These are phyloP conservation scores for Fusarium zealandicum DNA, from an alignment of 2,329 filamentous ascomycete species.

Conservation along the genomic window DNA sequence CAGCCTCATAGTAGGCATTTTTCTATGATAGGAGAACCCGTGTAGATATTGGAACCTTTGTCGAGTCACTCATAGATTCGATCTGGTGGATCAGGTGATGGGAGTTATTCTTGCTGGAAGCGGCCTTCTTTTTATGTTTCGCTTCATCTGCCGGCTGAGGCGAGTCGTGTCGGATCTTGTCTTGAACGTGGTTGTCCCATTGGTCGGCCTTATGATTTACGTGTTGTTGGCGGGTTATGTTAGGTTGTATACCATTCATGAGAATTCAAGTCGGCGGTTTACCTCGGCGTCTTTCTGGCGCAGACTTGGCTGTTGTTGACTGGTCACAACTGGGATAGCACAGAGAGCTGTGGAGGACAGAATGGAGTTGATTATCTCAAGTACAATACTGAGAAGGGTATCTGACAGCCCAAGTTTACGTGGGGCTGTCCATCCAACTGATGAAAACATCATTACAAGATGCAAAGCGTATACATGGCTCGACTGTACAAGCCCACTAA, in stretches of 20 bases:
- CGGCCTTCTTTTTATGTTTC: neutral
- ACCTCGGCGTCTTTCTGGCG: neutral
- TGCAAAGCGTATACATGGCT: constrained; percentile 1
- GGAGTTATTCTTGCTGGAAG: constrained; percentile 11
- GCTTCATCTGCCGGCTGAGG: constrained; percentile 1
- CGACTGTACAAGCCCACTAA: constrained; percentile 47
- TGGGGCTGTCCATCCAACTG: constrained; percentile 1
- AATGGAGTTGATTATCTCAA: neutral
- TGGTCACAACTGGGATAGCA: neutral
- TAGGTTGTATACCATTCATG: constrained; percentile 37
- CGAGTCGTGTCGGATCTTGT: constrained; percentile 8
- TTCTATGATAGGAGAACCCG: neutral
- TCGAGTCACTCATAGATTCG: neutral
- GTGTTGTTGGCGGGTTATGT: constrained; percentile 18
- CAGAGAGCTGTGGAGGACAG: neutral
- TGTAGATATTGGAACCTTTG: constrained; percentile 2
- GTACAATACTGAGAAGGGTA: constrained; percentile 21
- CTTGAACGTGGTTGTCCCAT: constrained; percentile 11
- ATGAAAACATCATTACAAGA: neutral
- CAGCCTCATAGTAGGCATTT: neutral
- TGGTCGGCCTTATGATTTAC: constrained; percentile 36
- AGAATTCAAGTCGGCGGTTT: constrained; percentile 15
- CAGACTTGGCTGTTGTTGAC: neutral
- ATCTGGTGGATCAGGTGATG: neutral
- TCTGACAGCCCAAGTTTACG: constrained; percentile 4